Percentiles rank a stretch among this genome's conserved stretches.
phyloP scores from a whole-genome alignment of 2,329 filamentous ascomycete species.

The Gyromitra esculenta region DNA sequence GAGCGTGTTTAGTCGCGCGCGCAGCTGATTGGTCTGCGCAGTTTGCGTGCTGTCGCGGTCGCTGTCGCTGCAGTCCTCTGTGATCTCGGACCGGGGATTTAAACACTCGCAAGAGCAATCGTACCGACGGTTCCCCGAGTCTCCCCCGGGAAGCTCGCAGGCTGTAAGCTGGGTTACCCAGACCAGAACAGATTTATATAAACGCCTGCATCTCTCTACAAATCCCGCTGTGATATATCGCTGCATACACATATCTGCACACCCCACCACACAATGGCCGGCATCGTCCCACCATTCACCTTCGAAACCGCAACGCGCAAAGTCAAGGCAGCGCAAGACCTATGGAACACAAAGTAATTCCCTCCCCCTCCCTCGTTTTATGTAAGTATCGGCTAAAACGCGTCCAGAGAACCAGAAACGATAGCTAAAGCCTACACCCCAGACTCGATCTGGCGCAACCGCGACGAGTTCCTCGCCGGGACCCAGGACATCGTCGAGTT shows the following conservation, averaged over 20 bases:
- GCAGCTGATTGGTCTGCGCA: neutral
- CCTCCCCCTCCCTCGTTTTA: constrained; percentile 64
- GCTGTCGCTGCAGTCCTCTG: neutral
- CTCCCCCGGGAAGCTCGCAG: neutral
- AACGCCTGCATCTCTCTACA: neutral
- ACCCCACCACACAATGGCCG: constrained; percentile 27
- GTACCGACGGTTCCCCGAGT: constrained; percentile 10
- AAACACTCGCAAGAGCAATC: neutral
- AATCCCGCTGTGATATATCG: neutral
- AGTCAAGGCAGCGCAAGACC: constrained; percentile 83
- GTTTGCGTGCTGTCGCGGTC: neutral
- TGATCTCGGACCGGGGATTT: neutral
- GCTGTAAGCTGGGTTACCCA: neutral
- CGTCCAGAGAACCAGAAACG: constrained; percentile 70
- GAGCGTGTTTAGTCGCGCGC: too few relatives aligned
- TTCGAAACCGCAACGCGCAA: constrained; percentile 76
- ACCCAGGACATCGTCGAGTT: constrained; percentile 74
- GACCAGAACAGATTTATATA: neutral
- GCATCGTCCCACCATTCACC: constrained; percentile 74
- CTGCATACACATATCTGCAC: neutral
- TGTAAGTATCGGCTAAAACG: constrained; percentile 67
- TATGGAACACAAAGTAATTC: constrained; percentile 79
- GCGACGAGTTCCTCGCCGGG: constrained; percentile 74
- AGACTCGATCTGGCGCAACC: constrained; percentile 83
- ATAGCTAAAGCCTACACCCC: constrained; percentile 79